These are phyloP conservation scores for Abrus precatorius DNA, from an alignment of 306 rosid genomes.

Conservation along the genomic window DNA sequence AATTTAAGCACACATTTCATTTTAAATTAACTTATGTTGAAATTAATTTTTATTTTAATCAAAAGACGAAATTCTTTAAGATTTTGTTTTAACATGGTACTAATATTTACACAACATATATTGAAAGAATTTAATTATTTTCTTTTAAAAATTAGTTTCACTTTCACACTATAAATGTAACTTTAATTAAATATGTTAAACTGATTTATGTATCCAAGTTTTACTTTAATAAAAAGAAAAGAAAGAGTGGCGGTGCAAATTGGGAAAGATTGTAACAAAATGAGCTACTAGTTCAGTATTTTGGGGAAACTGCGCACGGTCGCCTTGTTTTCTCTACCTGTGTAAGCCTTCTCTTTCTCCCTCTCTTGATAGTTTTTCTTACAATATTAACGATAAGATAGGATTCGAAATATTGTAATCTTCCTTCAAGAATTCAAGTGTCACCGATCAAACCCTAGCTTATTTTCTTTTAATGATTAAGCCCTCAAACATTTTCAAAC, in stretches of 20 bases:
- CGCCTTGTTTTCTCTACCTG: neutral
- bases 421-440: neutral
- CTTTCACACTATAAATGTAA: neutral
- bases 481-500: slow-evolving; percentile 3
- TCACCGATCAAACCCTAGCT: slow-evolving; percentile 29
- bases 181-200: neutral
- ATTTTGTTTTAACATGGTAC: neutral
- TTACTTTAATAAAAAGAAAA: too few species aligned
- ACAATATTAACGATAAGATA: neutral
- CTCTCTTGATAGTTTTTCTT: neutral
- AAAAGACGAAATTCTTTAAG: neutral
- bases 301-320: neutral
- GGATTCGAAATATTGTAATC: neutral
- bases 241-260: neutral
- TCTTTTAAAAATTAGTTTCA: too few species aligned
- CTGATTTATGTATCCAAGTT: too few species aligned
- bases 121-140: too few species aligned
- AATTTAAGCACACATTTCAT: neutral
- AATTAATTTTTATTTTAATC: neutral
- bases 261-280: neutral
- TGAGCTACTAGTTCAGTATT: neutral
- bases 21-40: neutral
- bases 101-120: neutral
- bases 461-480: neutral
- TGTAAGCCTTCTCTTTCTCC: slow-evolving; percentile 19